Evolutionary conservation across 805 yeast species (phyloP), one percentile per base, ranked within the genome.

Genomic region (Saccharomycopsis sp.): DNA sequence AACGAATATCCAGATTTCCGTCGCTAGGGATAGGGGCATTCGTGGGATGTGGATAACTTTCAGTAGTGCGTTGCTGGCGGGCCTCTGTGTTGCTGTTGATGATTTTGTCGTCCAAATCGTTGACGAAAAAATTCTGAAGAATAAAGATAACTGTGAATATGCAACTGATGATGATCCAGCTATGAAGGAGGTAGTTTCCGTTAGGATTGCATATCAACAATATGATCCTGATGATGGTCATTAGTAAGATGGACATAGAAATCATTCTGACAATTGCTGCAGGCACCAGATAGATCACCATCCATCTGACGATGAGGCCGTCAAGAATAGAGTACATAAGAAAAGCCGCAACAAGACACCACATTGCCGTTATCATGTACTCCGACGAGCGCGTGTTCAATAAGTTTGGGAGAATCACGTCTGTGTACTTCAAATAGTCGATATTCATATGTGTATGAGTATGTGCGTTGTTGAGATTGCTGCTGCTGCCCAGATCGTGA

Each of bases 101-200:
- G 16, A 60, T 50, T 52, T 54, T 57, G 20, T 57, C 61, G 59
- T 82, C 83, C 57, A 87, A 67, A 67, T 87, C 85, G 57, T 91
- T 85, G 12, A 97, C 91, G 62, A 91, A 85, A 67, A 91, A 92
- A 67, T 87, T 90, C 71, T 92, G 98, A 63, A 85, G 77, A 50
- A 88, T 91, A 72, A 85, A 92, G 4, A 87, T 82, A 16, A 82
- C 75, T 0, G 98, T 92, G 54, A 90, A 75, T 8, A 87, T 79
- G 68, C 97, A 89, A 54, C 95, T 84, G n/a, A 90, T 88, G 46
- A 91, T 69, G 24, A 92, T 88, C 97, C 98, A 92, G 8, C 92
- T 87, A 64, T 91, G 97, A 60, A 92, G 71, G 48, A 88, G 83
- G 68, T 88, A 86, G 60, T 83, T 80, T 60, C 83, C 81, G 50